Percentiles rank a stretch among this genome's conserved stretches.
phyloP scores from a whole-genome alignment of 148 eudicot genomes.

The Hydrangea macrophylla region DNA sequence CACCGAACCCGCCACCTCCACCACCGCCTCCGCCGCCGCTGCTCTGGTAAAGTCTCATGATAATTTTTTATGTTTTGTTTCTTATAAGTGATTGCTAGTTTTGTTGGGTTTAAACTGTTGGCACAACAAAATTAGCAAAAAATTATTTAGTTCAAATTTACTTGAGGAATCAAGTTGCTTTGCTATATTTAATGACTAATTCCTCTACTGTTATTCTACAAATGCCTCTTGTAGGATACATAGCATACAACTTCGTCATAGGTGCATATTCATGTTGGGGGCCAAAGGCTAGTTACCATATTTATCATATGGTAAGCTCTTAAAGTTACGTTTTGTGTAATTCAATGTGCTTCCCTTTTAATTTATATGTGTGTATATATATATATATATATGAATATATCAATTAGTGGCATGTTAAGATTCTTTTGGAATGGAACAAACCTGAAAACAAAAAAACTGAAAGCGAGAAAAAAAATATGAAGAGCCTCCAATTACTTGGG shows the following conservation, averaged over 20 bases:
- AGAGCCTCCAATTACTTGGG: background rate
- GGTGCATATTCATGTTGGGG: constrained; percentile 99
- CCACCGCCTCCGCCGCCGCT: too few species aligned
- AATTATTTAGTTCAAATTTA: background rate
- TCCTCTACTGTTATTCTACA: background rate
- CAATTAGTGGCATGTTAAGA: background rate
- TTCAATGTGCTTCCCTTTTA: background rate
- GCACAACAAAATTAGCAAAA: background rate
- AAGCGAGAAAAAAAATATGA: background rate
- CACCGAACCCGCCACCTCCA: too few species aligned
- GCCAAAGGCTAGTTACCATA: constrained; percentile 91
- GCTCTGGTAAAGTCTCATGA: too few species aligned
- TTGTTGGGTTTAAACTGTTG: constrained; percentile 8
- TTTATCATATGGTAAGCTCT: constrained; percentile 80
- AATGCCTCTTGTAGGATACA: constrained; percentile 63
- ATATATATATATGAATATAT: background rate
- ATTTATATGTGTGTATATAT: too few species aligned
- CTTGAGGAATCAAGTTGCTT: background rate
- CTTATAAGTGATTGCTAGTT: background rate
- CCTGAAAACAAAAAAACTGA: background rate
- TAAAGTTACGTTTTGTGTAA: background rate
- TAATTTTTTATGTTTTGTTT: background rate
- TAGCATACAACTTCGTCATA: constrained; percentile 87
- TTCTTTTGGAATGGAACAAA: background rate
- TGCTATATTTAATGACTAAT: background rate